Base-by-base conservation (phyloP, 1,284 basidiomycete species). In the Afroboletus lepidellus region DNA sequence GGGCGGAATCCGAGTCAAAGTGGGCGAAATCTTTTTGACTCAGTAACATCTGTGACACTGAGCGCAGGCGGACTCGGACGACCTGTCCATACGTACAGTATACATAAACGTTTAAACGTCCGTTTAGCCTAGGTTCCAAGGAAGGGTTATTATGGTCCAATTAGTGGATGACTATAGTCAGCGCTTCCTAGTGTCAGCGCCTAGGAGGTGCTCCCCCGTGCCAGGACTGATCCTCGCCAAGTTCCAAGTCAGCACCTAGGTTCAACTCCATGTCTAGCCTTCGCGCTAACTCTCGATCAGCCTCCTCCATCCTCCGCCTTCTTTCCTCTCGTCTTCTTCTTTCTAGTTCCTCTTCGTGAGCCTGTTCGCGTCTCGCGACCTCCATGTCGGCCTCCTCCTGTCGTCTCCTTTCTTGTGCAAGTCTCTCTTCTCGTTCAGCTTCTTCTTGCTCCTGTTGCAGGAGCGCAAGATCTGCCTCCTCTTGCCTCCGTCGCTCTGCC, bases 331-430 rank as follows among this genome's bases (percentile, higher is more conserved):
- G 65, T 58, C 75, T 72, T 44, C 57, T 63, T 48, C 61, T 64
- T 58, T 65, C 66, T 24, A 67, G 52, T 52, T 69, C 71, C 52
- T 72, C 74, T 56, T 77, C 74, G 52, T 68, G 67, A 37, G 60
- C 60, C 56, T 77, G 74, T 52, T 68, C 66, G 24, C 68, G 64
- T 38, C 49, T 69, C 18, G 66, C 66, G 9, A 68, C 68, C 37
- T 68, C 65, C 54, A 51, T 57, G 27, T 68, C 66, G 9, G 69
- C 56, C 33, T 66, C 69, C 53, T 66, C 68, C 37, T 70, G 69
- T 25, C 27, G 53, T 41, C 59, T 62, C 51, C 58, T 57, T 52
- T 59, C 59, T 42, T 38, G 55, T 5, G 50, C 50, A 12, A 67
- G 36, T 33, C 44, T 56, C 23, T 65, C 60, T 50, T 69, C 63